phyloP scores from a whole-genome alignment of 129 eudicot species.

The Flaveria sonorensis region DNA sequence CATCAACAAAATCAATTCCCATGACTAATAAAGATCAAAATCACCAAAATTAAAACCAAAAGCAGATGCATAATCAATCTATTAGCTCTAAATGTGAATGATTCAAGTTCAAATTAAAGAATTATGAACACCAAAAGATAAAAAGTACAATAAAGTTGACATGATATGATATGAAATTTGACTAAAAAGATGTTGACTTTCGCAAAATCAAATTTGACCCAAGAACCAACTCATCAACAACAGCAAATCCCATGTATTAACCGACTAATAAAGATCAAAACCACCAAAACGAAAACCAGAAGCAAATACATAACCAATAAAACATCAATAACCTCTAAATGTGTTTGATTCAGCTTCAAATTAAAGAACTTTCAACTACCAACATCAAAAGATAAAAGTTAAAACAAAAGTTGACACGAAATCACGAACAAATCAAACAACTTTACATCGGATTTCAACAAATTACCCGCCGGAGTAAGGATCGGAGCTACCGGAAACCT shows the following conservation, averaged over 20 bases:
- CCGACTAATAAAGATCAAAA: slow-evolving; percentile 13
- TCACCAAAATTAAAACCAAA: too few relatives aligned
- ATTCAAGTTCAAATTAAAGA: slow-evolving; percentile 8
- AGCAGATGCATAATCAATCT: too few relatives aligned
- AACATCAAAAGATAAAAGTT: not conserved
- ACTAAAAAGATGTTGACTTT: not conserved
- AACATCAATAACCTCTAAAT: not conserved
- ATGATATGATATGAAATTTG: not conserved
- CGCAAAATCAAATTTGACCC: not conserved
- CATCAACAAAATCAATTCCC: not conserved
- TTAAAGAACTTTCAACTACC: not conserved
- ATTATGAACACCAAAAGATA: not conserved
- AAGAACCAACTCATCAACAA: not conserved
- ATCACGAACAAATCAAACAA: not conserved
- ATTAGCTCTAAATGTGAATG: not conserved
- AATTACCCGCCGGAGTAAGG: slow-evolving; percentile 75
- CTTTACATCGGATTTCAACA: slow-evolving; percentile 3
- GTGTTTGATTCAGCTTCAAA: slow-evolving; percentile 4
- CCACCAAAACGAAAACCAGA: not conserved
- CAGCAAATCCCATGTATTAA: not conserved
- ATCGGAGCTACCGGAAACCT: slow-evolving; percentile 69
- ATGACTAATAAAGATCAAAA: not conserved
- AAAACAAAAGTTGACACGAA: slow-evolving; percentile 17
- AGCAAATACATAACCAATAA: not conserved
- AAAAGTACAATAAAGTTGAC: too few relatives aligned